Evolutionary conservation across 441 rosid species (phyloP).

Genomic region (Gossypium davidsonii): DNA sequence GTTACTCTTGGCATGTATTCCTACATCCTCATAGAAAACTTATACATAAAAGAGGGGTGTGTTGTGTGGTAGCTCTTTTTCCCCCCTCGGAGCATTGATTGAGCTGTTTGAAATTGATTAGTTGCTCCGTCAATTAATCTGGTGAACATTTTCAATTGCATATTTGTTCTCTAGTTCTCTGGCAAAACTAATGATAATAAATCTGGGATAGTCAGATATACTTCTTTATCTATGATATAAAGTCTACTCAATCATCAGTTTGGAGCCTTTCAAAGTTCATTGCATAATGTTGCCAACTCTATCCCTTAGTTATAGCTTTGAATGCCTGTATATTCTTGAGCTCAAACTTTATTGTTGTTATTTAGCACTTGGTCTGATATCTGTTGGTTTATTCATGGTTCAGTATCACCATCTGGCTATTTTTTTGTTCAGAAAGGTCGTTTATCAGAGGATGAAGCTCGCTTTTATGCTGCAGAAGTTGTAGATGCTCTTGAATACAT

Average conservation of each 20-base stretch:
- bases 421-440: conserved; percentile 60
- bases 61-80: background rate
- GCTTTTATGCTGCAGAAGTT: conserved; percentile 91
- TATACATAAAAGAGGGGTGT: background rate
- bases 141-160: background rate
- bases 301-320: background rate
- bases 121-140: background rate
- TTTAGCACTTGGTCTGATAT: background rate
- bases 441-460: conserved; percentile 85
- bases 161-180: background rate
- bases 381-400: background rate
- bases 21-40: conserved; percentile 3
- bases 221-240: background rate
- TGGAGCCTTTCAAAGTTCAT: background rate
- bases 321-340: background rate
- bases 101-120: background rate
- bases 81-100: background rate
- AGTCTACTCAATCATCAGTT: background rate
- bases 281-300: background rate
- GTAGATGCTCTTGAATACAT: conserved; percentile 97
- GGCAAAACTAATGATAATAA: background rate
- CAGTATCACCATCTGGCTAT: conserved; percentile 1
- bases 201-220: background rate
- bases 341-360: background rate
- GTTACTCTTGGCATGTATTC: conserved; percentile 24